A percentile compares a stretch with the other conserved stretches of the same genome.
Conservation (phyloP, 1,139 yeast species). For the Kluyveromyces sp. region DNA sequence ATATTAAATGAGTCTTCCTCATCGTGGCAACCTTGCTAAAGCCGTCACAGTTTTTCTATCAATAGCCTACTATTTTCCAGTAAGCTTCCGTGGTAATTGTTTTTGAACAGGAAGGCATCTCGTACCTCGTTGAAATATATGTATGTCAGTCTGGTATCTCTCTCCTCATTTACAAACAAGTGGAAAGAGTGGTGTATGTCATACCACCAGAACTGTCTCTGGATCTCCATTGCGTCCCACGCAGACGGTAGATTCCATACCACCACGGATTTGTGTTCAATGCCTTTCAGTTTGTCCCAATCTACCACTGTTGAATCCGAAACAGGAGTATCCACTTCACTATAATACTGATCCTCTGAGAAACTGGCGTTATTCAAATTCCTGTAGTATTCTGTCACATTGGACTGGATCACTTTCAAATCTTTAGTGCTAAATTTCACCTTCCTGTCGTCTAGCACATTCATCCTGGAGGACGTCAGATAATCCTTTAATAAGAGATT, state of each 20-base stretch:
- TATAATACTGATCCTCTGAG: slow-evolving; percentile 17
- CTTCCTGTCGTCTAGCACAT: slow-evolving; percentile 18
- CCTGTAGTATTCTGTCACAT: slow-evolving; percentile 14
- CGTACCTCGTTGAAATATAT: slow-evolving; percentile 20
- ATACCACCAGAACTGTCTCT: slow-evolving; percentile 26
- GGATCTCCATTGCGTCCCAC: slow-evolving; percentile 13
- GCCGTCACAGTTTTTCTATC: slow-evolving; percentile 18
- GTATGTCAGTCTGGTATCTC: slow-evolving; percentile 19
- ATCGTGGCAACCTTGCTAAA: too few species aligned
- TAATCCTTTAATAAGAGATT: slow-evolving; percentile 15
- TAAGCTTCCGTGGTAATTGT: slow-evolving; percentile 26
- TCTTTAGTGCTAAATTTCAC: slow-evolving; percentile 14
- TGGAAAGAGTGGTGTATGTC: slow-evolving; percentile 25
- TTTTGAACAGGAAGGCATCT: slow-evolving; percentile 24
- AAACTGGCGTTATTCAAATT: slow-evolving; percentile 22
- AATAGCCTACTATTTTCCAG: slow-evolving; percentile 18
- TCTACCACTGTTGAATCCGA: background rate
- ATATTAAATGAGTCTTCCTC: too few species aligned
- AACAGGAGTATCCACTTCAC: slow-evolving; percentile 6
- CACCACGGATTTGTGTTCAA: slow-evolving; percentile 23
- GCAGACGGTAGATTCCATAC: slow-evolving; percentile 28
- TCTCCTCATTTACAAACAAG: slow-evolving; percentile 20
- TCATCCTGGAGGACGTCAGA: slow-evolving; percentile 11
- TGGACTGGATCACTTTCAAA: slow-evolving; percentile 7
- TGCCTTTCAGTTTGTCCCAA: slow-evolving; percentile 11